Evolutionary conservation across 805 yeast genomes (phyloP).

Genomic region (Grigorovia transvaalensis): DNA sequence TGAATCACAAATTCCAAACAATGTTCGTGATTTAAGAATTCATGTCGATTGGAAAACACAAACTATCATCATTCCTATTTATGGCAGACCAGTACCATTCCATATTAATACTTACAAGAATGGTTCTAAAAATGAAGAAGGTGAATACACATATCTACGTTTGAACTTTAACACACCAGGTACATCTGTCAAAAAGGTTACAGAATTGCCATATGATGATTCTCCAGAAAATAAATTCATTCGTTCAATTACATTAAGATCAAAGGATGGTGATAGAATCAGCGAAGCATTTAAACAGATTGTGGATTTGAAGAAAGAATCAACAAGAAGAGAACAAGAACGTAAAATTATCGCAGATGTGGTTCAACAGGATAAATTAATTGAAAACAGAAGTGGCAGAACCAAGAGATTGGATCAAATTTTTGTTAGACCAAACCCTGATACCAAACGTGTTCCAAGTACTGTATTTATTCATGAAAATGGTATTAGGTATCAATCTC

Average conservation of each 20-base stretch:
- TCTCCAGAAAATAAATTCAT: conserved; percentile 77
- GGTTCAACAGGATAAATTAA: conserved; percentile 77
- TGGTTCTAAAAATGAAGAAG: conserved; percentile 93
- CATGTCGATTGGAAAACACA: conserved; percentile 83
- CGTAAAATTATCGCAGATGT: conserved; percentile 89
- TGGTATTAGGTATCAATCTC: conserved; percentile 88
- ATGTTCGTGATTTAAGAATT: conserved; percentile 72
- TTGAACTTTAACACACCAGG: conserved; percentile 93
- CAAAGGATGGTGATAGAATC: conserved; percentile 86
- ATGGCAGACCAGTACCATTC: conserved; percentile 96
- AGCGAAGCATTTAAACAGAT: conserved; percentile 81
- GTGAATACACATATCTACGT: conserved; percentile 83
- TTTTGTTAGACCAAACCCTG: conserved; percentile 91
- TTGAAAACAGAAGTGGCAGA: conserved; percentile 75
- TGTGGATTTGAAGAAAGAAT: conserved; percentile 83
- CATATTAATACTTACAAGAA: conserved; percentile 90
- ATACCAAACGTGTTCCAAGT: conserved; percentile 92
- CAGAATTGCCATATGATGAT: conserved; percentile 86
- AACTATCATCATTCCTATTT: conserved; percentile 80
- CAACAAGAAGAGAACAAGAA: conserved; percentile 83
- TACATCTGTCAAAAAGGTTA: conserved; percentile 51
- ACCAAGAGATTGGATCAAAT: conserved; percentile 81
- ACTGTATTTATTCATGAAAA: conserved; percentile 85
- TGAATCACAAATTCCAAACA: conserved; percentile 81
- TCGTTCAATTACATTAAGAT: conserved; percentile 77